Base-by-base conservation (phyloP, 2,329 filamentous ascomycete genomes). In the Aureobasidium lini region DNA sequence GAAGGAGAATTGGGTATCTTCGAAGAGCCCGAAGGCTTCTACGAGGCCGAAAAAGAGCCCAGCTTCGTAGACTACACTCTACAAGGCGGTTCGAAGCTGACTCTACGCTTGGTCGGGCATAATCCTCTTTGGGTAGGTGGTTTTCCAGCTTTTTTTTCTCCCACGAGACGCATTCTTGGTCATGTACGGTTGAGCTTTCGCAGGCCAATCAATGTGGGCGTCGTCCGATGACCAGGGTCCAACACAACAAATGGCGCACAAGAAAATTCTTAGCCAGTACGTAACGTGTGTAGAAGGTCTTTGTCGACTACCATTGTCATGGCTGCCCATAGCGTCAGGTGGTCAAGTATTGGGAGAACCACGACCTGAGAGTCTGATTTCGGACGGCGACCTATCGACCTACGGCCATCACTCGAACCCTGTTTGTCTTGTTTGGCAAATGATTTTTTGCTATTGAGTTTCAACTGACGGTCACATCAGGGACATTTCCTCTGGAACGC, bases 401-500 rank as follows among this genome's bases (percentile, higher is more conserved):
- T 23, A 23, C 23, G 23, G 23, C 23, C 23, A 23, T 23, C 23
- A 23, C 23, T 23, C 23, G 23, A 23, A 23, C 23, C 23, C 23
- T 23, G 23, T 3, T 23, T 23, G 23, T 23, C 23, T 23, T 23
- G 23, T 23, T 23, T 23, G 23, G 23, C 23, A 23, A 23, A 15
- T 13, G 11, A 15, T 6, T 4, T 23, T 34, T 6, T 6, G 6
- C 7, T n/a, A 6, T 29, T 7, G 48, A 56, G 6, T 31, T 15
- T 46, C 9, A 29, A 36, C 52, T 56, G 52, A 56, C 31, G 13
- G 13, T n/a, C n/a, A 13, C 15, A 2, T 9, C 29, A 84, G 84
- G 92, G 90, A 15, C 90, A 96, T 73, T 82, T 89, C 64, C 81
- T 96, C 32, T 97, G 93, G 93, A 95, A 96, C 72, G 92, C 90